A percentile compares a stretch with the other conserved stretches of the same genome.
Evolutionary conservation across 2,329 filamentous ascomycete species (phyloP).

Genomic region (Rhynchosporium secalis): DNA sequence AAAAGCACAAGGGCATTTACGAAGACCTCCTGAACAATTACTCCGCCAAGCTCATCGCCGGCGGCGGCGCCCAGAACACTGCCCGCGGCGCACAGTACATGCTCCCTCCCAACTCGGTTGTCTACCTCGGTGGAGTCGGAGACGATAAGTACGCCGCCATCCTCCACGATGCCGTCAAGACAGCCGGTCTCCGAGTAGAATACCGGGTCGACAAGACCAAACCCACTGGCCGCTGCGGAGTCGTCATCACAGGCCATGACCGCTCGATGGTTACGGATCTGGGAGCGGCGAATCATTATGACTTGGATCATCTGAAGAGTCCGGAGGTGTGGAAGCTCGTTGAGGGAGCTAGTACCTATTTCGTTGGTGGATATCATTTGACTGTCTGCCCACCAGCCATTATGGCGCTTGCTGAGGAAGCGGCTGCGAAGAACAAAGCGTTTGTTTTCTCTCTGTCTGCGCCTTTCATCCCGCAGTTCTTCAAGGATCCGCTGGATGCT

Average conservation of each 20-base stretch:
- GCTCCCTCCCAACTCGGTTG: conserved; percentile 82
- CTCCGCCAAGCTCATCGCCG: conserved; percentile 91
- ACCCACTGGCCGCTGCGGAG: conserved; percentile 91
- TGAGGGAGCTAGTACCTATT: conserved; percentile 84
- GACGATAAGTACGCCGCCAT: conserved; percentile 94
- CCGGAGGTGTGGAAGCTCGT: conserved; percentile 90
- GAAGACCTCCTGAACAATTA: conserved; percentile 92
- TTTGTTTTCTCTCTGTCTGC: conserved; percentile 92
- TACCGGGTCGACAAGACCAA: conserved; percentile 86
- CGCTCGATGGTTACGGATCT: conserved; percentile 93
- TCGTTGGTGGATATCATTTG: conserved; percentile 95
- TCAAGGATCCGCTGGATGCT: conserved; percentile 91
- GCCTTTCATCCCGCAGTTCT: conserved; percentile 95
- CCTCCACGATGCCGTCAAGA: conserved; percentile 79
- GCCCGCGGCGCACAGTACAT: conserved; percentile 96
- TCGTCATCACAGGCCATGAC: conserved; percentile 96
- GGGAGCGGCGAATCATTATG: conserved; percentile 95
- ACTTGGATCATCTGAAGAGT: conserved; percentile 87
- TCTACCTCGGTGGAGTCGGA: conserved; percentile 92
- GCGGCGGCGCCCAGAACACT: conserved; percentile 96
- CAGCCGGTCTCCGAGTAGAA: conserved; percentile 88
- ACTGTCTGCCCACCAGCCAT: conserved; percentile 93
- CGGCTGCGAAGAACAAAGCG: conserved; percentile 83
- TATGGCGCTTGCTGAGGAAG: conserved; percentile 86
- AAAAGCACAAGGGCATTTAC: conserved; percentile 85